Conservation (phyloP, 208 protist genomes). For the Acanthamoeba triangularis region DNA sequence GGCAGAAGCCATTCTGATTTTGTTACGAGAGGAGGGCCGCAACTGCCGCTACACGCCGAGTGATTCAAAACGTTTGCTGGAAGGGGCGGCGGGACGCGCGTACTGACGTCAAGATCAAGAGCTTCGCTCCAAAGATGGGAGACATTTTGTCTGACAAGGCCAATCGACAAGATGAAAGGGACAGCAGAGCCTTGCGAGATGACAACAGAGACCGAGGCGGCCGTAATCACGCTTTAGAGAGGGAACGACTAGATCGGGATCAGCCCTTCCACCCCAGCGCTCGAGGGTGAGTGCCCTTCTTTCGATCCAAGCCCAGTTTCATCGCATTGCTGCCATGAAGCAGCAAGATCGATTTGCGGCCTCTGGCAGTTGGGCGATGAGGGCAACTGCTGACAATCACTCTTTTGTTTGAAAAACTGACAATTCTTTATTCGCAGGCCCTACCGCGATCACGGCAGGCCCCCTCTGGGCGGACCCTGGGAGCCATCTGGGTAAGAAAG, state of each 20-base stretch:
- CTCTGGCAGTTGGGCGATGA: no score
- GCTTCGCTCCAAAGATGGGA: background rate
- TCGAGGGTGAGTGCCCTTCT: background rate
- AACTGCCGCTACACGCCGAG: no score
- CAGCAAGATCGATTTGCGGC: background rate
- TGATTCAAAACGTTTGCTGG: no score
- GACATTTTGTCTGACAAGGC: conserved; percentile 5
- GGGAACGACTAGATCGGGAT: background rate
- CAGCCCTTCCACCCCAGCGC: background rate
- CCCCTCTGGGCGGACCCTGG: background rate
- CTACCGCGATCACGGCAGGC: background rate
- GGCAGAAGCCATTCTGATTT: no score
- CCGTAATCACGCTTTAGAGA: background rate
- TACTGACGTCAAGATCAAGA: background rate
- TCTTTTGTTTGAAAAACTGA: no score
- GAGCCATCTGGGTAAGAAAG: background rate
- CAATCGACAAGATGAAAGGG: background rate
- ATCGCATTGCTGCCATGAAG: background rate
- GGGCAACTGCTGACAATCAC: no score
- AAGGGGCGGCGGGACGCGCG: no score
- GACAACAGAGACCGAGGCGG: background rate
- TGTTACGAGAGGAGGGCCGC: no score
- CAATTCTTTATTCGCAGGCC: background rate
- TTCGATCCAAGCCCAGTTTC: background rate
- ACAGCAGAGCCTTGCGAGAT: background rate